Evolutionary conservation across 129 eudicot genomes (phyloP).

Genomic region (Centrapalus pauciflorus): DNA sequence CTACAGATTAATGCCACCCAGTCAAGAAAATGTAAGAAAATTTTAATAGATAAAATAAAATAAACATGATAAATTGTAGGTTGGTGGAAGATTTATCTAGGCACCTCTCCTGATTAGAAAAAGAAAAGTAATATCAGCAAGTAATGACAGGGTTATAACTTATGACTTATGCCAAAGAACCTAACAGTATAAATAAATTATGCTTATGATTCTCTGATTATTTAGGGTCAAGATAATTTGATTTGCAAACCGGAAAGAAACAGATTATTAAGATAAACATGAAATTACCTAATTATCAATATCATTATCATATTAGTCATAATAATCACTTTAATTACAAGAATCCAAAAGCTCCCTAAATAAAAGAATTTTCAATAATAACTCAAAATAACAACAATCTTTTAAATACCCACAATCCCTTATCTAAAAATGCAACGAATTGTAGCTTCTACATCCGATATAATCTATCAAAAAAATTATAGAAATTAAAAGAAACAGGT

Average conservation of each 20-base stretch:
- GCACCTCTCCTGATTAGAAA: not conserved
- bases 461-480: not conserved
- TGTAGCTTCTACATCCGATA: not conserved
- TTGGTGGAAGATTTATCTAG: conserved; percentile 14
- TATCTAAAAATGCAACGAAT: not conserved
- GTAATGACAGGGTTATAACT: conserved; percentile 17
- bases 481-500: not conserved
- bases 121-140: not conserved
- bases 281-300: no score
- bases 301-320: no score
- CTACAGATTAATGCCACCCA: not conserved
- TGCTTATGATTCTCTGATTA: no score
- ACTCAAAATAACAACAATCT: not conserved
- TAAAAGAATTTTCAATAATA: no score
- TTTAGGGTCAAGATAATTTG: no score
- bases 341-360: not conserved
- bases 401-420: not conserved
- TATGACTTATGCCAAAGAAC: no score
- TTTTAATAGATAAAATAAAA: not conserved
- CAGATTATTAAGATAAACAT: no score
- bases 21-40: not conserved
- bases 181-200: no score
- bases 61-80: conserved; percentile 1
- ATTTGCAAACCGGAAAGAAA: no score
- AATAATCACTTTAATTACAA: no score